Evolutionary conservation across 2,329 filamentous ascomycete genomes (phyloP).

Genomic region (Talaromyces sp.): DNA sequence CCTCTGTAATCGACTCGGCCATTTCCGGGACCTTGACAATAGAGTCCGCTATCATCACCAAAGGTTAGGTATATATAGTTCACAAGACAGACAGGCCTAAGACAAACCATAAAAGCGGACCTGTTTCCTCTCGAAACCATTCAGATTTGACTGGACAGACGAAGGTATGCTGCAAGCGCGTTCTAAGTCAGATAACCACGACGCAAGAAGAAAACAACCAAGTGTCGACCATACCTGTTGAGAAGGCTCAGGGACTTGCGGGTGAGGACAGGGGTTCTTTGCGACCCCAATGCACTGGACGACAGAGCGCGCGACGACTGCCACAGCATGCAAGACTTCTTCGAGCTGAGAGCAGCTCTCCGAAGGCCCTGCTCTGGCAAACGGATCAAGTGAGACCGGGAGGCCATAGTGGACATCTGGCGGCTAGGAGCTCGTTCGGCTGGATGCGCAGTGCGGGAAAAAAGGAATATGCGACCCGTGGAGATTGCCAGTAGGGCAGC

Average conservation of each 20-base stretch:
- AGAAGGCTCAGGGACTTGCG: constrained; percentile 4
- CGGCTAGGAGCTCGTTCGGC: neutral
- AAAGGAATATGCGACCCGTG: neutral
- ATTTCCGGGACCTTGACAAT: constrained; percentile 93
- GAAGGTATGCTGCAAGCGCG: constrained; percentile 12
- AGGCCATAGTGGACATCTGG: constrained; percentile 28
- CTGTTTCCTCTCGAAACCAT: constrained; percentile 16
- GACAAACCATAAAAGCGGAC: constrained; percentile 32
- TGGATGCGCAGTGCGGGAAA: neutral
- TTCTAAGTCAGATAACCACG: neutral
- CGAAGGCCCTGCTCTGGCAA: constrained; percentile 29
- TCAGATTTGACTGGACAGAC: constrained; percentile 4
- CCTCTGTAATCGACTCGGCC: constrained; percentile 98
- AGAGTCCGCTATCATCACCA: constrained; percentile 59
- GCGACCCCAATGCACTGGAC: constrained; percentile 15
- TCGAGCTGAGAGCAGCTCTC: constrained; percentile 22
- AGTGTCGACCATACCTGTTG: neutral
- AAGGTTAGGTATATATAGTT: constrained; percentile 11
- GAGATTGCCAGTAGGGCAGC: neutral
- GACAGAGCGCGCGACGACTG: constrained; percentile 22
- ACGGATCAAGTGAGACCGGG: constrained; percentile 33
- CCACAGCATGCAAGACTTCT: constrained; percentile 20
- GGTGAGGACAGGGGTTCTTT: constrained; percentile 5
- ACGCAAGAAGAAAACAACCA: neutral
- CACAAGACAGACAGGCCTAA: neutral